Evolutionary conservation across 2,329 filamentous ascomycete species (phyloP).

Genomic region (Aspergillus alliaceus): DNA sequence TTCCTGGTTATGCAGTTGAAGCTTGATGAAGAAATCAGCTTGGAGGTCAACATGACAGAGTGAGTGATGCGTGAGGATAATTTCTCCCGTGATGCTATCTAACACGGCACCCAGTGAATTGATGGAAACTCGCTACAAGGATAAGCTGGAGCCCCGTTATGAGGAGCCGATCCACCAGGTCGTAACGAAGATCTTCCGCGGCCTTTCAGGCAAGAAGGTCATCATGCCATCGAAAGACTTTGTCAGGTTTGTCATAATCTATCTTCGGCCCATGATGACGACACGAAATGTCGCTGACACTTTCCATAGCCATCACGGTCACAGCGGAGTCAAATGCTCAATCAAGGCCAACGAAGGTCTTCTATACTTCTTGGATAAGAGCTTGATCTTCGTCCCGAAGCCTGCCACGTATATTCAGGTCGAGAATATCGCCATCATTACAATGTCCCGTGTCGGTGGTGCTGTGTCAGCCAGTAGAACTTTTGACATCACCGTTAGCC

Average conservation of each 20-base stretch:
- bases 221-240: slow-evolving; percentile 94
- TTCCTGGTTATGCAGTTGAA: slow-evolving; percentile 99
- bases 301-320: slow-evolving; percentile 71
- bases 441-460: slow-evolving; percentile 92
- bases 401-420: slow-evolving; percentile 96
- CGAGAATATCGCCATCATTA: slow-evolving; percentile 87
- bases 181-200: slow-evolving; percentile 92
- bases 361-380: slow-evolving; percentile 95
- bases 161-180: slow-evolving; percentile 92
- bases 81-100: slow-evolving; percentile 10
- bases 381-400: slow-evolving; percentile 98
- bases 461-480: slow-evolving; percentile 91
- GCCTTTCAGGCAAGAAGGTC: slow-evolving; percentile 91
- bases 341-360: slow-evolving; percentile 99
- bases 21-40: slow-evolving; percentile 92
- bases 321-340: slow-evolving; percentile 97
- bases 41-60: slow-evolving; percentile 94
- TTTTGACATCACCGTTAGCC: slow-evolving; percentile 91
- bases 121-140: slow-evolving; percentile 81
- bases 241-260: slow-evolving; percentile 57
- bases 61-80: slow-evolving; percentile 26
- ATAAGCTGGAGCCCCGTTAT: slow-evolving; percentile 84
- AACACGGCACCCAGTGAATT: slow-evolving; percentile 55
- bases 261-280: too few species aligned
- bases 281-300: slow-evolving; percentile 2